Evolutionary conservation across 176 grass and related monocot genomes (phyloP).

Genomic region (Bromus sterilis): DNA sequence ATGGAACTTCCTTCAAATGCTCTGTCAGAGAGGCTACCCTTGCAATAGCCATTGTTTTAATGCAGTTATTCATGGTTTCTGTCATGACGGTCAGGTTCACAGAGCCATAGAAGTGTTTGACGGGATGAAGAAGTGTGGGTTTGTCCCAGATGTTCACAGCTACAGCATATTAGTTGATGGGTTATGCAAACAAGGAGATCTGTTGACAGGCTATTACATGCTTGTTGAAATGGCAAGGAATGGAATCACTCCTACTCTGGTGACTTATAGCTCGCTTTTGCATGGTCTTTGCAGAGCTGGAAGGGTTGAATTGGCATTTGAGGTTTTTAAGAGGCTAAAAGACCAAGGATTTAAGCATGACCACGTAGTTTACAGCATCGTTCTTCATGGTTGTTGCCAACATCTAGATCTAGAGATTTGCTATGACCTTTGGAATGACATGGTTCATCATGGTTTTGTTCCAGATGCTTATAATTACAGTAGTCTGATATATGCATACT

Average conservation of each 20-base stretch:
- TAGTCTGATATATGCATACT: slow-evolving; percentile 56
- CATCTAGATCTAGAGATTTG: slow-evolving; percentile 34
- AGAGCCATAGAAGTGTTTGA: slow-evolving; percentile 38
- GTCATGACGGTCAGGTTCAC: slow-evolving; percentile 16
- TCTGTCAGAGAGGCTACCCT: slow-evolving; percentile 23
- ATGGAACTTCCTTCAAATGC: slow-evolving; percentile 43
- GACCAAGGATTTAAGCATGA: slow-evolving; percentile 32
- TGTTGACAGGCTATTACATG: slow-evolving; percentile 29
- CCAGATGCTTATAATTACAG: slow-evolving; percentile 60
- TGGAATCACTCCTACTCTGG: slow-evolving; percentile 38
- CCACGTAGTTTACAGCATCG: slow-evolving; percentile 48
- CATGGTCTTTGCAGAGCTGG: slow-evolving; percentile 49
- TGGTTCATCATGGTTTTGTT: slow-evolving; percentile 36
- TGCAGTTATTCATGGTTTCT: slow-evolving; percentile 68
- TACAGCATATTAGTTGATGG: slow-evolving; percentile 59
- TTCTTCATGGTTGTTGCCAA: slow-evolving; percentile 55
- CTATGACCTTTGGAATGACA: slow-evolving; percentile 40
- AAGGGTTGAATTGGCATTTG: slow-evolving; percentile 24
- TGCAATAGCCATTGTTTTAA: slow-evolving; percentile 58
- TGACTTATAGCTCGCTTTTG: slow-evolving; percentile 56
- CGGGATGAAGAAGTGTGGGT: slow-evolving; percentile 35
- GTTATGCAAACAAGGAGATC: slow-evolving; percentile 43
- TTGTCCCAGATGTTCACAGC: slow-evolving; percentile 39
- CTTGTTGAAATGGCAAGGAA: slow-evolving; percentile 49
- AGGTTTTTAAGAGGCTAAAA: slow-evolving; percentile 34